Evolutionary conservation across 1,139 yeast species (phyloP), one percentile per base, ranked within the genome.

Genomic region (Saccharomyces uvarum): DNA sequence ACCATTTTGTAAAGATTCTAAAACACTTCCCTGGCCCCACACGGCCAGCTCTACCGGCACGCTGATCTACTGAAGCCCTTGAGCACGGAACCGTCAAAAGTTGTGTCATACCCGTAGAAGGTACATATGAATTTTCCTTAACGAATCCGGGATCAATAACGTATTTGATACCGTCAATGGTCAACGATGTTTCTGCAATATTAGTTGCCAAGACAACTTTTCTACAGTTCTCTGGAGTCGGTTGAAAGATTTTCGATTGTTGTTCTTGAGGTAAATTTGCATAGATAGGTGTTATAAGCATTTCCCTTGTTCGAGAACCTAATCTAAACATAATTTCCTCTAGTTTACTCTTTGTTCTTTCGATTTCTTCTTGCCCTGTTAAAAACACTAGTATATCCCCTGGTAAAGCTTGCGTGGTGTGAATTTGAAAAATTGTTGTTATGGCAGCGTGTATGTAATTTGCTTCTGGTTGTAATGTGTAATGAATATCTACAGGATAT

Each of bases 31-130:
- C 99, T 0, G 98, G 96, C 0, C 96, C 96, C 6, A 89, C 88
- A 75, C 99, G 85, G 4, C 99, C 99, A 0, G 98, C 99, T 73
- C 99, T 81, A 56, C 99, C 99, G 0, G 97, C 95, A 56, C 99
- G 74, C 72, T 93, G 99, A 62, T 90, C 93, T 0, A 96, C 97
- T n/a, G 96, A 86, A 0, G 99, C 99, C 56, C 85, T 77, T 0
- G 98, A 91, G 65, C 97, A 89, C 0, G 96, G 90, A 0, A 82
- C 84, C 0, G 90, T 90, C 21, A 86, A 85, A 59, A 93, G 75
- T 54, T 89, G 84, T 56, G 91, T 96, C 91, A 93, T 88, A 0
- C 97, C 97, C 0, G 95, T 84, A 0, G 82, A 70, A 0, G 96
- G 84, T 61, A 88, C 87, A 69, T 78, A 91, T 0, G 84, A 83